Conservation (phyloP, 73 alveolate genomes). For the Paramecium bursaria region DNA sequence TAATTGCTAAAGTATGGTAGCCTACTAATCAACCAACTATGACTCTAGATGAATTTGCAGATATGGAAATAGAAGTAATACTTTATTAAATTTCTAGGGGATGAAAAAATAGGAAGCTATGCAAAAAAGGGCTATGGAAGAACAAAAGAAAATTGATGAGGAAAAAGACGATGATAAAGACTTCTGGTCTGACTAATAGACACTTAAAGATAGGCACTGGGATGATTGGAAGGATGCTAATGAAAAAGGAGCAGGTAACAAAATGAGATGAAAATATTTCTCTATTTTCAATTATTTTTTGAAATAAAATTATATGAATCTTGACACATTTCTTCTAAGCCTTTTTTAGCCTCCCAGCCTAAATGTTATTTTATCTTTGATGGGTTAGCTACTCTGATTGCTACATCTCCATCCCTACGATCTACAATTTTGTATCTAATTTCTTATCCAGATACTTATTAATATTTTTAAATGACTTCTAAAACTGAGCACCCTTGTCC, state of each 20-base stretch:
- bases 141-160: conserved; percentile 71
- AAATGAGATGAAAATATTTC: conserved; percentile 71
- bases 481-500: conserved; percentile 96
- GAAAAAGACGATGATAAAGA: conserved; percentile 82
- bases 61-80: conserved; percentile 70
- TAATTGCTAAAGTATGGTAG: conserved; percentile 63
- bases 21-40: conserved; percentile 77
- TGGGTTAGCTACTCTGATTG: conserved; percentile 84
- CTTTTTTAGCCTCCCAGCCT: conserved; percentile 91
- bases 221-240: conserved; percentile 87
- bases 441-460: conserved; percentile 82
- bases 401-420: conserved; percentile 97
- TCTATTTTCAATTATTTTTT: conserved; percentile 14
- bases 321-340: conserved; percentile 91
- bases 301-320: conserved; percentile 88
- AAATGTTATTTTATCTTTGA: conserved; percentile 85
- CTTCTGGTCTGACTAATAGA: conserved; percentile 75
- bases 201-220: conserved; percentile 80
- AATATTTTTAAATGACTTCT: conserved; percentile 87
- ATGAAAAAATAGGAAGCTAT: conserved; percentile 78
- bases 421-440: conserved; percentile 79
- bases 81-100: conserved; percentile 16
- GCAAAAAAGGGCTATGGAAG: conserved; percentile 68
- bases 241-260: conserved; percentile 85
- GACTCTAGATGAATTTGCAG: conserved; percentile 81